phyloP scores from a whole-genome alignment of 1,284 basidiomycete species.

The Mycosarcoma maydis region DNA sequence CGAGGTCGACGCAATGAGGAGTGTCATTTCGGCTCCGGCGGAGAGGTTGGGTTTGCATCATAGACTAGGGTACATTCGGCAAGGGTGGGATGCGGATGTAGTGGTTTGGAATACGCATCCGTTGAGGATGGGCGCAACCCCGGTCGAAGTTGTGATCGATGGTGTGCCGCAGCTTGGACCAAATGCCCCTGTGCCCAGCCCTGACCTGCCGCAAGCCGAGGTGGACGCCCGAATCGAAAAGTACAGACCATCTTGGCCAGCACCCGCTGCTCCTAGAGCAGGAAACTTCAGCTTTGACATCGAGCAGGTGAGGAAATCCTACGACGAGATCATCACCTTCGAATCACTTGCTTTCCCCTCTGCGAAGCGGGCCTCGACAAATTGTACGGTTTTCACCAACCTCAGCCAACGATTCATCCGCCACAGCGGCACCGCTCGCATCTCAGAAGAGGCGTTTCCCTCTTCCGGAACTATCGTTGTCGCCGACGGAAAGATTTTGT shows the following conservation, averaged over 20 bases:
- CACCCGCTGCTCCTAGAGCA: conserved; percentile 19
- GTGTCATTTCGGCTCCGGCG: conserved; percentile 83
- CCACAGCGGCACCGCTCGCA: background rate
- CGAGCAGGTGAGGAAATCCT: conserved; percentile 28
- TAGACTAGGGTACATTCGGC: conserved; percentile 78
- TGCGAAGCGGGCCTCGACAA: conserved; percentile 5
- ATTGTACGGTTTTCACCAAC: conserved; percentile 49
- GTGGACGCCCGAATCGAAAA: background rate
- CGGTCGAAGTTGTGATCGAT: conserved; percentile 74
- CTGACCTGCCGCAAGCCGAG: conserved; percentile 4
- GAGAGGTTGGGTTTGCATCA: conserved; percentile 80
- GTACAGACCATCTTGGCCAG: conserved; percentile 1
- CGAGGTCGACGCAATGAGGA: conserved; percentile 73
- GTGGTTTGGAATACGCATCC: conserved; percentile 90
- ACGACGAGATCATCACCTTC: conserved; percentile 40
- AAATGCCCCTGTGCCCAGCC: conserved; percentile 21
- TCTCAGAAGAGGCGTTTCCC: conserved; percentile 4
- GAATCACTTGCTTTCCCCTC: conserved; percentile 52
- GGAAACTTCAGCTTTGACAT: conserved; percentile 51
- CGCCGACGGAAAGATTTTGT: conserved; percentile 37
- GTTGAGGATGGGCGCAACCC: conserved; percentile 72
- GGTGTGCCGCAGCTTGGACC: conserved; percentile 69
- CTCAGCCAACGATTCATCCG: conserved; percentile 33
- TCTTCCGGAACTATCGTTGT: conserved; percentile 29
- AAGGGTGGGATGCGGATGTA: conserved; percentile 75